phyloP scores from a whole-genome alignment of 2,329 filamentous ascomycete species.

The Didymella arachidicola region DNA sequence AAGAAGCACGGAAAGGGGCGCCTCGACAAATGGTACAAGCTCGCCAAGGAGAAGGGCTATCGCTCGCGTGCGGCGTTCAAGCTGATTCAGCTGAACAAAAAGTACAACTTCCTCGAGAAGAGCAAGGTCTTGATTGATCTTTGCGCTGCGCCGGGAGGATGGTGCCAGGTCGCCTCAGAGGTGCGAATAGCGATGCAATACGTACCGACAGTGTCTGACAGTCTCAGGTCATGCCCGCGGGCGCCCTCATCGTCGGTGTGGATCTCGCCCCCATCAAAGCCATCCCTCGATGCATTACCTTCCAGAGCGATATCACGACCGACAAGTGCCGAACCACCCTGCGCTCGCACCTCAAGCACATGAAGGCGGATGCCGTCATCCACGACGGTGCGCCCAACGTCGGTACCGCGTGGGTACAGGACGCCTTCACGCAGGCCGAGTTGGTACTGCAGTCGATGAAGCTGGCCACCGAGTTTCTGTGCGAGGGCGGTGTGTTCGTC shows the following conservation, averaged over 20 bases:
- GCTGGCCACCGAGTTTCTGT: constrained; percentile 90
- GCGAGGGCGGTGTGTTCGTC: constrained; percentile 81
- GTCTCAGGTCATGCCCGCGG: constrained; percentile 76
- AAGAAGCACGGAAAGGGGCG: constrained; percentile 99
- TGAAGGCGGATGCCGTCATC: constrained; percentile 94
- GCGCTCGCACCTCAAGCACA: constrained; percentile 87
- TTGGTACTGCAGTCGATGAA: constrained; percentile 89
- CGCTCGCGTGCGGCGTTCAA: constrained; percentile 96
- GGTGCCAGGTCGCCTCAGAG: constrained; percentile 78
- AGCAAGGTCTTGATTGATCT: constrained; percentile 96
- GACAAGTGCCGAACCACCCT: constrained; percentile 94
- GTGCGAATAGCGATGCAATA: constrained; percentile 62
- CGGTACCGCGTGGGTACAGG: constrained; percentile 96
- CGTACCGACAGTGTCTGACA: neutral
- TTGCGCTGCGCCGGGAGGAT: constrained; percentile 85
- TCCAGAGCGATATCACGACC: constrained; percentile 97
- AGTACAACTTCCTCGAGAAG: constrained; percentile 97
- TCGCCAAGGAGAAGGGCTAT: constrained; percentile 98
- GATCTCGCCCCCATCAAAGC: constrained; percentile 95
- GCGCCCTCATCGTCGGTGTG: constrained; percentile 90
- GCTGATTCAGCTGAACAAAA: constrained; percentile 97
- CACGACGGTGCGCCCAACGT: constrained; percentile 98
- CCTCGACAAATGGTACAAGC: constrained; percentile 98
- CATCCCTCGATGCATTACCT: constrained; percentile 91
- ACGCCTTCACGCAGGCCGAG: constrained; percentile 97